A percentile compares a stretch with the other conserved stretches of the same genome.
These are phyloP conservation scores for Polymyxa betae DNA, from an alignment of 208 protist genomes.

Conservation along the genomic window DNA sequence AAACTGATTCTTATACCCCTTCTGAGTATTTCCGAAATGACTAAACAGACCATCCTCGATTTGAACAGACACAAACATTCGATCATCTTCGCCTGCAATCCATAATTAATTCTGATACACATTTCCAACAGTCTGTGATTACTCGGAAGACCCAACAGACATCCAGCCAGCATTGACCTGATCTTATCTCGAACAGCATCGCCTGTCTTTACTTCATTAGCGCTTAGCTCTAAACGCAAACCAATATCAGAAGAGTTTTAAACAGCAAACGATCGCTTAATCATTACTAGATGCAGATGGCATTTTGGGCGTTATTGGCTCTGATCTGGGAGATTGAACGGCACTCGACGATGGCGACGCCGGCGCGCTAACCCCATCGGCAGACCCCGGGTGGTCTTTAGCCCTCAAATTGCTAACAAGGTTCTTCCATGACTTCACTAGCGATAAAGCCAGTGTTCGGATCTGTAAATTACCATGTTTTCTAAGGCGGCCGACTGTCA, in stretches of 20 bases:
- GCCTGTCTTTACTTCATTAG: not conserved
- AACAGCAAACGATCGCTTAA: no score
- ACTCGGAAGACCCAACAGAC: not conserved
- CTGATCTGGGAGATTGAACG: no score
- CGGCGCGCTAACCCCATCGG: no score
- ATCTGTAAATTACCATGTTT: constrained; percentile 18
- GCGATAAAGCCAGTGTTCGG: not conserved
- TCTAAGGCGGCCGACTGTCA: constrained; percentile 11
- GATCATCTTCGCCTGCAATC: constrained; percentile 22
- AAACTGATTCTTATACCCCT: constrained; percentile 48
- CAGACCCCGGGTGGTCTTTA: no score
- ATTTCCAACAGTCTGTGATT: not conserved
- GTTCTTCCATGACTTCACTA: constrained; percentile 38
- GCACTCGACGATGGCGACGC: no score
- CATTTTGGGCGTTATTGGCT: no score
- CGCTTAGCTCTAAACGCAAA: not conserved
- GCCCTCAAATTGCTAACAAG: no score
- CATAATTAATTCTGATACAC: not conserved
- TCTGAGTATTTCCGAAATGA: constrained; percentile 25
- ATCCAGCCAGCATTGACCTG: not conserved
- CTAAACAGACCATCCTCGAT: constrained; percentile 41
- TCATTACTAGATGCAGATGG: no score
- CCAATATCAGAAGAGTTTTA: not conserved
- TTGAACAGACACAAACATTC: constrained; percentile 22
- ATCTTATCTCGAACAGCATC: constrained; percentile 22